Percentiles rank a stretch among this genome's conserved stretches.
Evolutionary conservation across 176 grass and related monocot species (phyloP).

Genomic region (Zizania latifolia): DNA sequence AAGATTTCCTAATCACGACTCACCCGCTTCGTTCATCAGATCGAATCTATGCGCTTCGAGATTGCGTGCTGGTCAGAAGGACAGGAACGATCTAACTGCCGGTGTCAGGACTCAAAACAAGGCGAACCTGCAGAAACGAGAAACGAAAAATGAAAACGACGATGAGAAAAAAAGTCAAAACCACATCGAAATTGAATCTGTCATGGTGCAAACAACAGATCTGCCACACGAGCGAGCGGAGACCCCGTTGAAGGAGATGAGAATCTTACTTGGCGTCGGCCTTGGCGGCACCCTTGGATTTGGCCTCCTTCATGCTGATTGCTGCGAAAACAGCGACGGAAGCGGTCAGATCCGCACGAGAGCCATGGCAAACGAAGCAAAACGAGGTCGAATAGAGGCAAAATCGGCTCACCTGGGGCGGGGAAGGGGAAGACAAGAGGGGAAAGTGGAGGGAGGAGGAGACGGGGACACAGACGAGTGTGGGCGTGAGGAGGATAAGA

Average conservation of each 20-base stretch:
- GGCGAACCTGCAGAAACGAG: too few relatives aligned
- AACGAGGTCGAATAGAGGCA: not conserved
- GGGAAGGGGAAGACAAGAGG: too few relatives aligned
- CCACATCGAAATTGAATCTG: not conserved
- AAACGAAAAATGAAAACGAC: not conserved
- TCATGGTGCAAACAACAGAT: not conserved
- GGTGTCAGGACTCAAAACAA: too few relatives aligned
- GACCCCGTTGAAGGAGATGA: too few relatives aligned
- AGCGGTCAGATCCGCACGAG: constrained; percentile 29
- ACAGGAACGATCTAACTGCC: too few relatives aligned
- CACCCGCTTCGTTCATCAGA: too few relatives aligned
- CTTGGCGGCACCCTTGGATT: constrained; percentile 59
- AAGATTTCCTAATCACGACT: too few relatives aligned
- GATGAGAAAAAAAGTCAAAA: not conserved
- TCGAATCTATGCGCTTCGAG: too few relatives aligned
- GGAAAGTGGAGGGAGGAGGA: not conserved
- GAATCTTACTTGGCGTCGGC: constrained; percentile 51
- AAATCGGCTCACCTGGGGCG: constrained; percentile 19
- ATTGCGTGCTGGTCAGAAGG: too few relatives aligned
- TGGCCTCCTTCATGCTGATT: constrained; percentile 66
- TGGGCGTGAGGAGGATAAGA: constrained; percentile 1
- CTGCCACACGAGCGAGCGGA: not conserved
- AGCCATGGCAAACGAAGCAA: not conserved
- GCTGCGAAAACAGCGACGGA: not conserved
- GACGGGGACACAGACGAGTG: not conserved